Evolutionary conservation across 805 yeast species (phyloP).

Genomic region (Torulaspora indica): DNA sequence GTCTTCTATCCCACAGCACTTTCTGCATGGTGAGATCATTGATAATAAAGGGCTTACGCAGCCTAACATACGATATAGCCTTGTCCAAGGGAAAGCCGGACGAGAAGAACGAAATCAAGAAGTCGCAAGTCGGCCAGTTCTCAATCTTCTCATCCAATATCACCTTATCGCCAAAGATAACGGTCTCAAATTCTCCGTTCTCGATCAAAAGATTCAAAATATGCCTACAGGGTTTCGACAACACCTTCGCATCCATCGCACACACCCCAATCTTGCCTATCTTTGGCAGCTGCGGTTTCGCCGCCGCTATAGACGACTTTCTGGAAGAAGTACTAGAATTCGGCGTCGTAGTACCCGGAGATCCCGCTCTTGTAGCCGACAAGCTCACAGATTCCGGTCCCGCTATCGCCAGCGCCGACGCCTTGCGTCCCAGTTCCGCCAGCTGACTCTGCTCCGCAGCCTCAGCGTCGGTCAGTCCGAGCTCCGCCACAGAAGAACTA

Average conservation of each 20-base stretch:
- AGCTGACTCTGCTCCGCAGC: conserved; percentile 4
- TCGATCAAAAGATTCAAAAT: conserved; percentile 83
- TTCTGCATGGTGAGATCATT: conserved; percentile 90
- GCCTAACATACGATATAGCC: conserved; percentile 84
- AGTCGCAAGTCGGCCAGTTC: conserved; percentile 99
- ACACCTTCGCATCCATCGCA: conserved; percentile 96
- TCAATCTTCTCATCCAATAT: conserved; percentile 88
- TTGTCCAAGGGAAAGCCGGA: conserved; percentile 94
- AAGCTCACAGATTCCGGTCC: conserved; percentile 11
- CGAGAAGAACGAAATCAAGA: conserved; percentile 87
- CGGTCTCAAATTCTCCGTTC: conserved; percentile 93
- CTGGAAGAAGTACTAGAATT: conserved; percentile 30
- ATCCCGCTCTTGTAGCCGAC: conserved; percentile 10
- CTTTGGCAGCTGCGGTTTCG: conserved; percentile 49
- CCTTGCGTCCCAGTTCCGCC: conserved; percentile 8
- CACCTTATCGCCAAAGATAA: conserved; percentile 95
- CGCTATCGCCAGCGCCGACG: conserved; percentile 3
- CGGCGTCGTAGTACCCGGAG: conserved; percentile 17
- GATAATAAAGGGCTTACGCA: conserved; percentile 83
- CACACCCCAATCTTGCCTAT: conserved; percentile 96
- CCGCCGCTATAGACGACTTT: conserved; percentile 25
- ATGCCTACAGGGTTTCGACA: conserved; percentile 91
- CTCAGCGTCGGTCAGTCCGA: conserved; percentile 5
- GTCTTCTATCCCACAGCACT: conserved; percentile 94
- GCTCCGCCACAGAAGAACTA: conserved; percentile 2